Evolutionary conservation across 768 basidiomycete genomes (phyloP), one percentile per base, ranked within the genome.

Genomic region (Jaapia argillacea): DNA sequence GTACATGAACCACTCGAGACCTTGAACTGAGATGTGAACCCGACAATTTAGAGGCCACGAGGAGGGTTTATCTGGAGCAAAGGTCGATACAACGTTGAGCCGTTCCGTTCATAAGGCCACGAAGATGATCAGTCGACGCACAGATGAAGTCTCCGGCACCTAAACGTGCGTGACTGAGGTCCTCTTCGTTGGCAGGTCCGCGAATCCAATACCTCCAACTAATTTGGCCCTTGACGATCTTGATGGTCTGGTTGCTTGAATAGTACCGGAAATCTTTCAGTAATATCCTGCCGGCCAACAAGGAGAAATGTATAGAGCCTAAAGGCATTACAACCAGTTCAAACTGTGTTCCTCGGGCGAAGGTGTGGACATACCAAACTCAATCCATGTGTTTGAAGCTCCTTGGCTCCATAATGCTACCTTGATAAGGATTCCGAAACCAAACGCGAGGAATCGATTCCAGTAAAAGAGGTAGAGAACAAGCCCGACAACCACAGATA

Each of bases 131-230:
- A n/a, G n/a, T n/a, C n/a, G 13, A 56, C 78, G 44, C 56, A 84
- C 82, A 26, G 31, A 51, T 49, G 12, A 45, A 53, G 41, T 74
- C 73, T 48, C 79, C 79, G 42, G 66, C 69, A 13, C 67, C 72
- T 22, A 67, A 66, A 21, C 61, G 53, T 47, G 62, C 54, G 52
- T 62, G 62, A 45, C 67, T 66, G 21, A 86, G 62, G 51, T 87
- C 85, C 39, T 82, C 76, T 50, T 82, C 83, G n/a, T 77, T 72
- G 6, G 83, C 76, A 2, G 91, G 84, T 31, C 72, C 66, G 45
- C 90, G 79, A 39, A 89, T 71, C 94, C 94, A 98, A 59, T 94
- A 97, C 49, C 89, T 73, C 91, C 93, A 98, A 51, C 84, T 84
- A 39, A 97, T 60, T 55, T 89, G 79, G 1, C 81, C 86, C 61